phyloP scores from a whole-genome alignment of 106 monocot species.

The Phalaenopsis equestris region DNA sequence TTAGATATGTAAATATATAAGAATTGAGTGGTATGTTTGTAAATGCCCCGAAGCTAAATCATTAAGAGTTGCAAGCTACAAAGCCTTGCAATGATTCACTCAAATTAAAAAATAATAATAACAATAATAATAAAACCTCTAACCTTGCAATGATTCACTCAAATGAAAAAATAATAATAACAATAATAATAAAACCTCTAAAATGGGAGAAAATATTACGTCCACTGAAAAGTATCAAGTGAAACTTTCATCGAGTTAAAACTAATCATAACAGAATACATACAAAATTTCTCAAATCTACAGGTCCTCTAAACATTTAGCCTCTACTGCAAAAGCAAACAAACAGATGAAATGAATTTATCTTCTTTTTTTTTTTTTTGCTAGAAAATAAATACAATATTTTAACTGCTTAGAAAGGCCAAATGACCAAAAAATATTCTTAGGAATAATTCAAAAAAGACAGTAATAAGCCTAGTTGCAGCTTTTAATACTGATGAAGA shows the following conservation, averaged over 20 bases:
- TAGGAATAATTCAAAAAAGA: not conserved
- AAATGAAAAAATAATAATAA: not conserved
- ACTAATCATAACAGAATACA: not conserved
- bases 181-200: not conserved
- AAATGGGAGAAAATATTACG: not conserved
- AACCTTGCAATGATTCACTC: not conserved
- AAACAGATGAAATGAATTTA: not conserved
- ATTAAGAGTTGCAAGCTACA: not conserved
- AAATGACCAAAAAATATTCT: not conserved
- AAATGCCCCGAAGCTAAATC: not conserved
- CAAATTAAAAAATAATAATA: not conserved
- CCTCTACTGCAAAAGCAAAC: not conserved
- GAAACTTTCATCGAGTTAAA: not conserved
- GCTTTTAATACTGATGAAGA: not conserved
- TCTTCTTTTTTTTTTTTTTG: not conserved
- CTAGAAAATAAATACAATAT: slow-evolving; percentile 1
- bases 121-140: not conserved
- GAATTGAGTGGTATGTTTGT: too few species aligned
- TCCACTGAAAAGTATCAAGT: not conserved
- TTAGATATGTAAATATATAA: too few species aligned
- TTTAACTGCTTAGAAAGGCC: not conserved
- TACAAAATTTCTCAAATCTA: not conserved
- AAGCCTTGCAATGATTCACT: not conserved
- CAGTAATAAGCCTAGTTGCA: too few species aligned
- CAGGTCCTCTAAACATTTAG: not conserved